These are phyloP conservation scores for Aspergillus incahuasiensis DNA, from an alignment of 495 filamentous ascomycete species.

Conservation along the genomic window DNA sequence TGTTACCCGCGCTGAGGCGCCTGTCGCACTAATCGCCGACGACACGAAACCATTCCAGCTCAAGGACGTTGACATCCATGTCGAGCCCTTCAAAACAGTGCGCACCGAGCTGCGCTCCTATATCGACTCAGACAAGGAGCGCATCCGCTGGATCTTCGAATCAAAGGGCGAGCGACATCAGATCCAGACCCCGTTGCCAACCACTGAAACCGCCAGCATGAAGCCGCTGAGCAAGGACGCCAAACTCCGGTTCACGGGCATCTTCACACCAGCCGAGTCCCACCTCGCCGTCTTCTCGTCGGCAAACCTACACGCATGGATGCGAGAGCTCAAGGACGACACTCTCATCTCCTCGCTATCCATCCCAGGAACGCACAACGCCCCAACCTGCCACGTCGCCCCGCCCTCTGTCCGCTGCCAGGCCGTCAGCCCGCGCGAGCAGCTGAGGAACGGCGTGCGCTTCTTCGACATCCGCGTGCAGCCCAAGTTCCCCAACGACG, in stretches of 20 bases:
- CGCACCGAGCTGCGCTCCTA: slow-evolving; percentile 50
- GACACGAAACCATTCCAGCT: slow-evolving; percentile 52
- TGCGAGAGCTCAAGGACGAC: slow-evolving; percentile 63
- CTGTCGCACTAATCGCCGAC: slow-evolving; percentile 40
- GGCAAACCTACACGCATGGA: slow-evolving; percentile 71
- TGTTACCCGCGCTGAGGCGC: slow-evolving; percentile 33
- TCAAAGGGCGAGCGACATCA: slow-evolving; percentile 55
- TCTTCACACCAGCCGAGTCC: slow-evolving; percentile 61
- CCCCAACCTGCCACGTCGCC: slow-evolving; percentile 73
- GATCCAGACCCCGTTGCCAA: slow-evolving; percentile 56
- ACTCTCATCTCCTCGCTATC: slow-evolving; percentile 73
- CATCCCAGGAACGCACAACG: slow-evolving; percentile 96
- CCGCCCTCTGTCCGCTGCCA: slow-evolving; percentile 94
- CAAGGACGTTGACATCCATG: slow-evolving; percentile 49
- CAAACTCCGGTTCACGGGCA: slow-evolving; percentile 59
- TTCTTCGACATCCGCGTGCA: slow-evolving; percentile 91
- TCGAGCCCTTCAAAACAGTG: slow-evolving; percentile 54
- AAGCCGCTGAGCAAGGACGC: slow-evolving; percentile 52
- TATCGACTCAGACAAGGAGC: slow-evolving; percentile 45
- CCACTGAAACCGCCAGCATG: slow-evolving; percentile 51
- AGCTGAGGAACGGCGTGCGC: slow-evolving; percentile 86
- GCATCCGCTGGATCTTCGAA: slow-evolving; percentile 60
- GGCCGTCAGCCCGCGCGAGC: slow-evolving; percentile 65
- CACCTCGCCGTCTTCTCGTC: slow-evolving; percentile 76
- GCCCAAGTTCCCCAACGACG: slow-evolving; percentile 51